Percentiles rank a stretch among this genome's conserved stretches.
Evolutionary conservation across 1,284 basidiomycete genomes (phyloP).

Genomic region (Austropuccinia psidii): DNA sequence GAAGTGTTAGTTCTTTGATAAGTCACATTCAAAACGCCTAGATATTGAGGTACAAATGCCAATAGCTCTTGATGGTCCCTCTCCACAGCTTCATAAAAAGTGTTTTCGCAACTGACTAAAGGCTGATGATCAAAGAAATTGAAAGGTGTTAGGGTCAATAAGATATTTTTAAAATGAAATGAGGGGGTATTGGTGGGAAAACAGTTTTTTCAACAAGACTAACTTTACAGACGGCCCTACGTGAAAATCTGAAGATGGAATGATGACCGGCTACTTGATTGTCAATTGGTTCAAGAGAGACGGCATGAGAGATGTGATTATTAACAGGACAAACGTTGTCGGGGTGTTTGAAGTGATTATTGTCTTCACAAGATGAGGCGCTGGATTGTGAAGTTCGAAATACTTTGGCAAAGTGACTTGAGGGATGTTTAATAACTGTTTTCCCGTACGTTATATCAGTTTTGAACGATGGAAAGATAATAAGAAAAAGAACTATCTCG

Average conservation of each 20-base stretch:
- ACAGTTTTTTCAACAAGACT: slow-evolving; percentile 44
- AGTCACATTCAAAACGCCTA: slow-evolving; percentile 96
- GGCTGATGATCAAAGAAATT: too few relatives aligned
- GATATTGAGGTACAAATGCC: slow-evolving; percentile 87
- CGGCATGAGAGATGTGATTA: slow-evolving; percentile 59
- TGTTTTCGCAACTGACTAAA: slow-evolving; percentile 87
- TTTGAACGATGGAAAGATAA: too few relatives aligned
- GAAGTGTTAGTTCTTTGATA: slow-evolving; percentile 55
- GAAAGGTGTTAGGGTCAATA: slow-evolving; percentile 34
- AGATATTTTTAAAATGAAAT: slow-evolving; percentile 34
- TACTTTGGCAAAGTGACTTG: too few relatives aligned
- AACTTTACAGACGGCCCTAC: slow-evolving; percentile 96
- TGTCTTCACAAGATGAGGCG: neutral
- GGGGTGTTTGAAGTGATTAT: slow-evolving; percentile 10
- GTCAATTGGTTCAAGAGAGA: slow-evolving; percentile 88
- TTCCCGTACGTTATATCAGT: too few relatives aligned
- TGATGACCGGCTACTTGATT: slow-evolving; percentile 98
- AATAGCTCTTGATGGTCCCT: slow-evolving; percentile 81
- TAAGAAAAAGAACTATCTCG: too few relatives aligned
- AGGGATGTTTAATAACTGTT: too few relatives aligned
- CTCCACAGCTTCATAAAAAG: slow-evolving; percentile 97
- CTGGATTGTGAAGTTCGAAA: neutral
- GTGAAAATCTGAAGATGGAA: slow-evolving; percentile 96
- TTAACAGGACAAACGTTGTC: slow-evolving; percentile 33
- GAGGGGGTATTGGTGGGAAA: slow-evolving; percentile 34